phyloP scores from a whole-genome alignment of 2,329 filamentous ascomycete species.

The Cyanodermella asteris region DNA sequence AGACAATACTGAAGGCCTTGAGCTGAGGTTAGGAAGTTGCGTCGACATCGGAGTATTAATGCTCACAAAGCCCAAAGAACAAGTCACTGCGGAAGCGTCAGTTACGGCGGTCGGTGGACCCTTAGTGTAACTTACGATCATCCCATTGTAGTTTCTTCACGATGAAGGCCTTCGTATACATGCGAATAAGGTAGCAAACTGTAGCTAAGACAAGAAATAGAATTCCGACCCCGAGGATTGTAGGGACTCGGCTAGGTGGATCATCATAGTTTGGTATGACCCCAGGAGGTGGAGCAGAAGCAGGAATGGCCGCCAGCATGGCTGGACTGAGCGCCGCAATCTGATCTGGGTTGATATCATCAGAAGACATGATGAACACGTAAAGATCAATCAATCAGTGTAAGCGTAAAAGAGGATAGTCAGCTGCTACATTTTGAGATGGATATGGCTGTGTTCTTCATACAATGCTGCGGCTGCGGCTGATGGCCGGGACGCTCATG shows the following conservation, averaged over 20 bases:
- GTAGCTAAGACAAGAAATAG: constrained; percentile 6
- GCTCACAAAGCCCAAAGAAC: constrained; percentile 5
- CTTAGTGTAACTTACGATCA: constrained; percentile 5
- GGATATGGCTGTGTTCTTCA: no score
- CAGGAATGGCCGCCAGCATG: constrained; percentile 4
- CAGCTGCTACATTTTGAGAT: no score
- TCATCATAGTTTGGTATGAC: constrained; percentile 5
- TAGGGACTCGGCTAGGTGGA: constrained; percentile 5
- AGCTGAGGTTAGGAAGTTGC: no score
- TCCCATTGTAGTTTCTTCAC: constrained; percentile 5
- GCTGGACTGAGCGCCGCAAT: constrained; percentile 5
- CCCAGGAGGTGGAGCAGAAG: constrained; percentile 3
- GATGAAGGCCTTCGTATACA: constrained; percentile 5
- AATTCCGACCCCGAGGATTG: constrained; percentile 3
- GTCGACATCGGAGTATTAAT: no score
- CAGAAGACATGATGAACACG: constrained; percentile 3
- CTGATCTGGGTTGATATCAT: constrained; percentile 1
- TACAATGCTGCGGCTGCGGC: no score
- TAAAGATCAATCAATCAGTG: no score
- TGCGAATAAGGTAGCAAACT: constrained; percentile 6
- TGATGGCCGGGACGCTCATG: no score
- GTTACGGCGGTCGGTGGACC: background rate
- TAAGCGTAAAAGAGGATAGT: no score
- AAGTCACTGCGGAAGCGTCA: constrained; percentile 1
- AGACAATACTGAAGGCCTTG: no score